A percentile compares a stretch with the other conserved stretches of the same genome.
Conservation (phyloP, 805 yeast species). For the Diddensiella santjacobensis region DNA sequence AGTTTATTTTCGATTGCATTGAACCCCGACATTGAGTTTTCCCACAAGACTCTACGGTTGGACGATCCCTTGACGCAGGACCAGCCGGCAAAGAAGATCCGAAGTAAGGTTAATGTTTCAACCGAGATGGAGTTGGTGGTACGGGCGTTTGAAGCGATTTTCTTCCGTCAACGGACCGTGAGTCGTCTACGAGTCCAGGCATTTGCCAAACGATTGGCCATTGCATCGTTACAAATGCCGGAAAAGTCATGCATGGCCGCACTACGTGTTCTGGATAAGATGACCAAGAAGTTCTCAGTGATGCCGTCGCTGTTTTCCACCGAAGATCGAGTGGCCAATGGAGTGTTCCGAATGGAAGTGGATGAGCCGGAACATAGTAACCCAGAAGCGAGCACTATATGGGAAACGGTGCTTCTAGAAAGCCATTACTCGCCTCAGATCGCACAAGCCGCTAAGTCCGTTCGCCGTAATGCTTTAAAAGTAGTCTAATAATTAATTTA, state of each 20-base stretch:
- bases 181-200: constrained; percentile 50
- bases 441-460: constrained; percentile 51
- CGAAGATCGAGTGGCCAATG: constrained; percentile 84
- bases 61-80: constrained; percentile 59
- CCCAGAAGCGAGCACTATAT: constrained; percentile 81
- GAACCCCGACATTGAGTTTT: constrained; percentile 81
- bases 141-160: constrained; percentile 72
- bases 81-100: constrained; percentile 32
- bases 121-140: constrained; percentile 84
- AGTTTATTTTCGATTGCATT: constrained; percentile 63
- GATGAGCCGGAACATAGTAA: constrained; percentile 72
- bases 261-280: constrained; percentile 71
- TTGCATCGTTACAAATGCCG: constrained; percentile 68
- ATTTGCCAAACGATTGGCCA: constrained; percentile 75
- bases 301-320: constrained; percentile 76
- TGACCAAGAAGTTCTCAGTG: constrained; percentile 67
- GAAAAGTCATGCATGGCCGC: constrained; percentile 82
- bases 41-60: constrained; percentile 73
- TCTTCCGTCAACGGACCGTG: constrained; percentile 34
- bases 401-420: constrained; percentile 79
- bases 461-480: constrained; percentile 7
- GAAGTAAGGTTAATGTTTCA: constrained; percentile 71
- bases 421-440: constrained; percentile 82
- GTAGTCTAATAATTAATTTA: too few relatives aligned
- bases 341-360: constrained; percentile 62